Conservation (phyloP, 2,329 filamentous ascomycete genomes). For the Hypoxylon sp. region DNA sequence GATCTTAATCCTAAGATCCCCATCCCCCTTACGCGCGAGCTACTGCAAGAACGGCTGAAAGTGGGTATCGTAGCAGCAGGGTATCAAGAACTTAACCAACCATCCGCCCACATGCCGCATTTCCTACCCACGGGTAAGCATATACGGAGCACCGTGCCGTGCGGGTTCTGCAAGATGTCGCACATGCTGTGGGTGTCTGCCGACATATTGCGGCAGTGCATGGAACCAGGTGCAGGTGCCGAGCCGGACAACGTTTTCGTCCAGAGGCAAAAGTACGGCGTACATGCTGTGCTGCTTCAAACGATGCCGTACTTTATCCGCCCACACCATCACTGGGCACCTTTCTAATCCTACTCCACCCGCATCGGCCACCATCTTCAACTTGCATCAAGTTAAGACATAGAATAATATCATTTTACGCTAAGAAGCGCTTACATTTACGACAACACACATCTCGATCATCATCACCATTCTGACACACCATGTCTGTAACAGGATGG, state of each 20-base stretch:
- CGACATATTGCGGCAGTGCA: neutral
- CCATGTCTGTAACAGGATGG: neutral
- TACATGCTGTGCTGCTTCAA: neutral
- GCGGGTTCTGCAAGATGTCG: constrained; percentile 1
- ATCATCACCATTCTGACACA: neutral
- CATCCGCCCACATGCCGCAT: neutral
- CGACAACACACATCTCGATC: neutral
- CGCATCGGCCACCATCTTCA: neutral
- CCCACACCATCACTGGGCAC: neutral
- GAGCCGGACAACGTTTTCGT: neutral
- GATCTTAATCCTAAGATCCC: neutral
- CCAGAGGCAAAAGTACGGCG: neutral
- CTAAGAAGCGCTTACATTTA: neutral
- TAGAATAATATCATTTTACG: neutral
- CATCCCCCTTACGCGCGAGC: neutral
- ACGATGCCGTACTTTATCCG: neutral
- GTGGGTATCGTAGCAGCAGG: neutral
- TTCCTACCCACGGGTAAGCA: neutral
- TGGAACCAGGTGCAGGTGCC: constrained; percentile 3
- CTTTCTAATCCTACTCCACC: neutral
- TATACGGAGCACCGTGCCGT: neutral
- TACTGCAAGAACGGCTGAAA: constrained; percentile 2
- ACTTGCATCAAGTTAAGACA: neutral
- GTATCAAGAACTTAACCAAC: neutral
- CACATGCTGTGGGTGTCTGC: neutral